Conservation (phyloP, 768 basidiomycete species). For the Boletellus emodensis region DNA sequence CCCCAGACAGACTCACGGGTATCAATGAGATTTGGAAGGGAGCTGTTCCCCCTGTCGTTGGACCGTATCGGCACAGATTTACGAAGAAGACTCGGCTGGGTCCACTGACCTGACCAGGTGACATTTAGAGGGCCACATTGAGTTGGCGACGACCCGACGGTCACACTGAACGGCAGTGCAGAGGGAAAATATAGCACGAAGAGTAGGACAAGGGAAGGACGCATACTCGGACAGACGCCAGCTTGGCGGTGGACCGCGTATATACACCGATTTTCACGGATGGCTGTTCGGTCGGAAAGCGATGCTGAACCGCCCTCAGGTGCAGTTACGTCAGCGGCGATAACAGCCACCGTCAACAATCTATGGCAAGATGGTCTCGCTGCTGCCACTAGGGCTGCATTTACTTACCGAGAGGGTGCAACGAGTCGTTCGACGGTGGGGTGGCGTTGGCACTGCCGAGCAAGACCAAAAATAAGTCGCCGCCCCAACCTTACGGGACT, state of each 20-base stretch:
- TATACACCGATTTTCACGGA: not conserved
- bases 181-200: conserved; percentile 19
- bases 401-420: too few relatives aligned
- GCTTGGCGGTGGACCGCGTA: conserved; percentile 2
- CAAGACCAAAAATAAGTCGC: conserved; percentile 22
- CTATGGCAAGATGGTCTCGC: not conserved
- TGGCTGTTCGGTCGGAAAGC: too few relatives aligned
- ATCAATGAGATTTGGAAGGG: conserved; percentile 49
- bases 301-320: not conserved
- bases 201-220: conserved; percentile 22
- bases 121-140: conserved; percentile 61
- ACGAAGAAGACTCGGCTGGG: not conserved
- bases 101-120: conserved; percentile 57
- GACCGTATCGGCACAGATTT: not conserved
- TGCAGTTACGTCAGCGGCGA: conserved; percentile 20
- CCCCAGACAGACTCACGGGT: conserved; percentile 39
- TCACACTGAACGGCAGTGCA: conserved; percentile 42
- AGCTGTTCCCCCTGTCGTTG: conserved; percentile 47
- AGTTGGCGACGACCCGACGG: conserved; percentile 44
- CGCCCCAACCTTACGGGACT: conserved; percentile 25
- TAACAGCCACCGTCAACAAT: not conserved
- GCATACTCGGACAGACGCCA: conserved; percentile 25
- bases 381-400: too few relatives aligned
- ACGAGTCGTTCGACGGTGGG: too few relatives aligned
- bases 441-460: too few relatives aligned